These are phyloP conservation scores for Gossypium aridum DNA, from an alignment of 441 rosid species.

Conservation along the genomic window DNA sequence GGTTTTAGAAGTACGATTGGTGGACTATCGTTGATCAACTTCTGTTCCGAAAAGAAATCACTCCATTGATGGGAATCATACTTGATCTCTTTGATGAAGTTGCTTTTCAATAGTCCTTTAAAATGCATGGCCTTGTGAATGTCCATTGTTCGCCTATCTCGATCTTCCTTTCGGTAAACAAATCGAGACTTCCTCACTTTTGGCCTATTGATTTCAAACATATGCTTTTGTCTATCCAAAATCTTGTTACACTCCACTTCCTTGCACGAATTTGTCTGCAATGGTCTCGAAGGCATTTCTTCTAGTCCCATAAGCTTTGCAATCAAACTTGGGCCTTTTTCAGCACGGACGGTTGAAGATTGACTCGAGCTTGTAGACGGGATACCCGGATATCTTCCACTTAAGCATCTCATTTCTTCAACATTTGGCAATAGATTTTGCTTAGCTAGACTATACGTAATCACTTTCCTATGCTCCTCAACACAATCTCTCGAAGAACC, in stretches of 20 bases:
- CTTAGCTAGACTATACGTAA: slow-evolving; percentile 48
- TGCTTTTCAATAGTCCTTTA: slow-evolving; percentile 36
- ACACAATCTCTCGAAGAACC: slow-evolving; percentile 43
- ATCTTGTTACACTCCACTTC: slow-evolving; percentile 22
- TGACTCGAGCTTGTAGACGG: slow-evolving; percentile 73
- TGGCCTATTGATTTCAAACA: slow-evolving; percentile 28
- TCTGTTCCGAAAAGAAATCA: slow-evolving; percentile 23
- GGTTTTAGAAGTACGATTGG: slow-evolving; percentile 77
- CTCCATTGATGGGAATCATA: slow-evolving; percentile 20
- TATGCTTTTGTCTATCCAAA: slow-evolving; percentile 20
- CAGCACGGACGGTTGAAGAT: slow-evolving; percentile 30
- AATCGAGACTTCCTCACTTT: slow-evolving; percentile 30
- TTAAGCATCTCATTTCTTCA: slow-evolving; percentile 21
- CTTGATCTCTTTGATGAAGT: slow-evolving; percentile 25
- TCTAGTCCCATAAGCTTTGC: slow-evolving; percentile 96
- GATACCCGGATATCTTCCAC: slow-evolving; percentile 26
- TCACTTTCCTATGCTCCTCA: slow-evolving; percentile 57
- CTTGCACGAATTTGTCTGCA: slow-evolving; percentile 16
- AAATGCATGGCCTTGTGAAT: slow-evolving; percentile 39
- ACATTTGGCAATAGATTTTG: slow-evolving; percentile 43
- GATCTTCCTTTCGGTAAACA: slow-evolving; percentile 20
- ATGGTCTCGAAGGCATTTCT: slow-evolving; percentile 37
- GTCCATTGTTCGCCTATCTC: slow-evolving; percentile 33
- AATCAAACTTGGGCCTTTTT: slow-evolving; percentile 51
- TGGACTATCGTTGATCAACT: slow-evolving; percentile 21